Evolutionary conservation across 805 yeast genomes (phyloP).

Genomic region (Ascoidea asiatica): DNA sequence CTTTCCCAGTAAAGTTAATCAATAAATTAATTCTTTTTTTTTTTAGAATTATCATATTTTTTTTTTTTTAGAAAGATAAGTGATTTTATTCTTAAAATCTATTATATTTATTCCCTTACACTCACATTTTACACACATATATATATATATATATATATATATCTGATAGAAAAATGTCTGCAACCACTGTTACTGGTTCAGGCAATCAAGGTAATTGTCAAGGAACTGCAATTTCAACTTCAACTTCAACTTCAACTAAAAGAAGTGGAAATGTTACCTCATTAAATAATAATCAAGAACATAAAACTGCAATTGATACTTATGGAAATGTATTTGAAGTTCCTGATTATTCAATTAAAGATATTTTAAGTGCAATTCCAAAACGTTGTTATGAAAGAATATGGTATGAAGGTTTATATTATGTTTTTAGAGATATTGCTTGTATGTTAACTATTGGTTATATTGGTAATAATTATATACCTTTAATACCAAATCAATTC

Average conservation of each 20-base stretch:
- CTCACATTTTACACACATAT: too few relatives aligned
- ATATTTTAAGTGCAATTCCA: slow-evolving; percentile 44
- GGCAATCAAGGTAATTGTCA: too few relatives aligned
- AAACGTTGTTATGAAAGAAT: slow-evolving; percentile 47
- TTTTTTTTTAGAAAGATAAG: too few relatives aligned
- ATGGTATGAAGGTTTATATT: slow-evolving; percentile 31
- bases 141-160: too few relatives aligned
- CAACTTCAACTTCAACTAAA: not conserved
- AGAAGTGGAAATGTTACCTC: not conserved
- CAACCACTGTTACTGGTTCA: slow-evolving; percentile 15
- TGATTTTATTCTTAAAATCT: too few relatives aligned
- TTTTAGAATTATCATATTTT: too few relatives aligned
- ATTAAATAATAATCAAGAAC: not conserved
- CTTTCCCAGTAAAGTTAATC: too few relatives aligned
- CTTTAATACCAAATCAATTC: slow-evolving; percentile 21
- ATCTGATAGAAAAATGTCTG: slow-evolving; percentile 18
- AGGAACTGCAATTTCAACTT: too few relatives aligned
- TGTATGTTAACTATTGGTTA: slow-evolving; percentile 29
- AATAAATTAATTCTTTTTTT: too few relatives aligned
- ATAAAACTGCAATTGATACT: slow-evolving; percentile 31
- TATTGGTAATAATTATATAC: slow-evolving; percentile 32
- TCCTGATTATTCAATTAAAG: slow-evolving; percentile 51
- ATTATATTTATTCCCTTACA: too few relatives aligned
- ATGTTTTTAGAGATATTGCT: slow-evolving; percentile 38
- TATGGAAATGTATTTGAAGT: slow-evolving; percentile 40